Base-by-base conservation (phyloP, 768 basidiomycete genomes). In the Antrodiella citrinella region DNA sequence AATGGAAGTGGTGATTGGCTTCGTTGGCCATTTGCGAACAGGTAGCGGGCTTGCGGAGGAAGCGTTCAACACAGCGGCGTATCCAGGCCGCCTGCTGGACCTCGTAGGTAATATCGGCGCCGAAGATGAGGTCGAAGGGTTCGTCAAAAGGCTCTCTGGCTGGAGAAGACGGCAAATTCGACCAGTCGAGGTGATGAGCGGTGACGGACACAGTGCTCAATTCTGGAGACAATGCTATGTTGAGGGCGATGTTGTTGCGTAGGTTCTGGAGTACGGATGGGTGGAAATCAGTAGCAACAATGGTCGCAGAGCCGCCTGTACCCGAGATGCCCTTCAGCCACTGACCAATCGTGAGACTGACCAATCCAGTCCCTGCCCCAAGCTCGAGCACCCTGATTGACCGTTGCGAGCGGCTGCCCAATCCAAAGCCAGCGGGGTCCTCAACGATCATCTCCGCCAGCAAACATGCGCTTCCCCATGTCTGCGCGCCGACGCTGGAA, bases 401-500 rank as follows among this genome's bases (percentile, higher is more conserved):
- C 11, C 45, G 51, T 44, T 23, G 45, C 9, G 22, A 35, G 30
- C 9, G 11, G 25, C 38, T 22, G 15, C 20, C 21, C 3, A 80
- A 60, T 7, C 75, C 76, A 59, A 84, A 89, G 22, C 54, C 54
- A 2, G 55, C 59, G 0, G 89, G 85, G 24, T 71, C 61, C 23
- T 81, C 73, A 2, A 76, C 76, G 38, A 92, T 78, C 66, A 81
- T 75, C 60, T 89, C 84, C 0, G 89, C 78, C 49, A 94, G 72
- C 4, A 93, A 78, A 56, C 84, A 90, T 2, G 88, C 84, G 9
- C 84, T 80, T 3, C 89, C 90, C 91, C 91, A 94, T 0, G 90
- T 93, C 67, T 92, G 91, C 22, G 88, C 82, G 1, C 91, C 91
- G 15, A 91, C 80, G 49, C 81, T 85, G 11, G 70, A 67, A 54